These are phyloP conservation scores for Nakaseomyces uthaithaninus DNA, from an alignment of 1,139 yeast genomes.

Conservation along the genomic window DNA sequence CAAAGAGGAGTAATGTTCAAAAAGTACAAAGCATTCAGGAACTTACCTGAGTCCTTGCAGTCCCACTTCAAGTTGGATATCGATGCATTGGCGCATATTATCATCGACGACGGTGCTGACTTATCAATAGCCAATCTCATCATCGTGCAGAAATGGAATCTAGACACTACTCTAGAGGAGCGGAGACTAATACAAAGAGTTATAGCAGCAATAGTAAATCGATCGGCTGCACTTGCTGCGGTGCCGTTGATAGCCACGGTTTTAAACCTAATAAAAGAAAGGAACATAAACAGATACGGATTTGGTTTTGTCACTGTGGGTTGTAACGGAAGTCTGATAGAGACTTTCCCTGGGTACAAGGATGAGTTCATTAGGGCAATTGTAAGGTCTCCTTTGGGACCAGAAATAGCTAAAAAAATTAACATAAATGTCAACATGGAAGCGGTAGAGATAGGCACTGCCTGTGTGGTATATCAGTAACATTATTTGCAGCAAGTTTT, in stretches of 20 bases:
- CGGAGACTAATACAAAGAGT: slow-evolving; percentile 61
- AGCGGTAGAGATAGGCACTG: slow-evolving; percentile 2
- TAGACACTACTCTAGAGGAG: slow-evolving; percentile 61
- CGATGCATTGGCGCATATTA: slow-evolving; percentile 75
- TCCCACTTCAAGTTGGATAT: slow-evolving; percentile 74
- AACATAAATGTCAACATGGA: slow-evolving; percentile 74
- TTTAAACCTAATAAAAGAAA: slow-evolving; percentile 16
- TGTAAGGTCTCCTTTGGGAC: slow-evolving; percentile 57
- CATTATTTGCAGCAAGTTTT: no score
- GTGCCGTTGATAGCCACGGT: slow-evolving; percentile 80
- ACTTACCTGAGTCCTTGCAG: slow-evolving; percentile 56
- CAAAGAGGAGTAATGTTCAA: slow-evolving; percentile 47
- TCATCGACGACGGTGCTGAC: slow-evolving; percentile 69
- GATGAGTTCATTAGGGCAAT: slow-evolving; percentile 69
- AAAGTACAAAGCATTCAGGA: slow-evolving; percentile 45
- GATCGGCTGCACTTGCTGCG: slow-evolving; percentile 83
- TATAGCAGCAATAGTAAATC: slow-evolving; percentile 68
- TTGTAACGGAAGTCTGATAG: slow-evolving; percentile 90
- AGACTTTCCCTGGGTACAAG: slow-evolving; percentile 83
- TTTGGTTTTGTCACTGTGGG: slow-evolving; percentile 37
- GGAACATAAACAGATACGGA: not conserved
- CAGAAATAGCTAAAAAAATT: slow-evolving; percentile 61
- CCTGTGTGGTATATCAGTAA: slow-evolving; percentile 1
- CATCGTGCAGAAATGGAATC: slow-evolving; percentile 54
- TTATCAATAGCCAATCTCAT: slow-evolving; percentile 58